Conservation (phyloP, 371 early-diverging fungal species). For the Mucor plumbeus region DNA sequence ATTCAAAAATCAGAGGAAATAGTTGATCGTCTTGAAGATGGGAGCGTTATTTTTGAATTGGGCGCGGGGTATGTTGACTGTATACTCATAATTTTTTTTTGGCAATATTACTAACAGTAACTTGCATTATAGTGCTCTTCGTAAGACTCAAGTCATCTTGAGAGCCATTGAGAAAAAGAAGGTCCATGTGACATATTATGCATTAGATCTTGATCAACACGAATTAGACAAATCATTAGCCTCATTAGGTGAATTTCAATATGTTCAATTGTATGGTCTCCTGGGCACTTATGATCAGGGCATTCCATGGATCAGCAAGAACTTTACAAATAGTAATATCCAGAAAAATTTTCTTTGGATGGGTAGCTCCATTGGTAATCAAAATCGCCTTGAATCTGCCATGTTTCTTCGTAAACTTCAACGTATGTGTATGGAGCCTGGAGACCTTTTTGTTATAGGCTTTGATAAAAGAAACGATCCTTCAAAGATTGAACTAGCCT, state of each 20-base stretch:
- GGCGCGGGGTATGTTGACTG: conserved; percentile 76
- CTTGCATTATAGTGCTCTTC: conserved; percentile 65
- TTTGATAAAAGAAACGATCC: conserved; percentile 82
- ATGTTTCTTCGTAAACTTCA: conserved; percentile 54
- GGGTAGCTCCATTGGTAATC: conserved; percentile 90
- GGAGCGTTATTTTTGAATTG: conserved; percentile 79
- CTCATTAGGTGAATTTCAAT: conserved; percentile 49
- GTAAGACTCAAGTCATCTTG: conserved; percentile 84
- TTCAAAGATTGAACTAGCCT: conserved; percentile 74
- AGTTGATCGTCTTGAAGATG: conserved; percentile 67
- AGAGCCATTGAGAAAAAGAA: conserved; percentile 71
- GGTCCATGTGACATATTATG: conserved; percentile 79
- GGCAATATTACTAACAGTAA: neutral
- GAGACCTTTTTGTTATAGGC: conserved; percentile 82
- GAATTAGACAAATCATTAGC: conserved; percentile 72
- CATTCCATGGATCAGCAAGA: conserved; percentile 61
- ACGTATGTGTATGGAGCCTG: conserved; percentile 56
- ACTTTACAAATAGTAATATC: conserved; percentile 41
- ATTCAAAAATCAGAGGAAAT: conserved; percentile 63
- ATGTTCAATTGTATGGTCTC: conserved; percentile 78
- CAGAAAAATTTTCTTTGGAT: conserved; percentile 85
- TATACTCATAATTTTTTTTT: neutral
- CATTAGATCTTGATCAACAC: conserved; percentile 87
- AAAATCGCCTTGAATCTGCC: conserved; percentile 59
- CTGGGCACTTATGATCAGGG: conserved; percentile 91